Conservation (phyloP, 768 basidiomycete species). For the Mycena vulgaris region DNA sequence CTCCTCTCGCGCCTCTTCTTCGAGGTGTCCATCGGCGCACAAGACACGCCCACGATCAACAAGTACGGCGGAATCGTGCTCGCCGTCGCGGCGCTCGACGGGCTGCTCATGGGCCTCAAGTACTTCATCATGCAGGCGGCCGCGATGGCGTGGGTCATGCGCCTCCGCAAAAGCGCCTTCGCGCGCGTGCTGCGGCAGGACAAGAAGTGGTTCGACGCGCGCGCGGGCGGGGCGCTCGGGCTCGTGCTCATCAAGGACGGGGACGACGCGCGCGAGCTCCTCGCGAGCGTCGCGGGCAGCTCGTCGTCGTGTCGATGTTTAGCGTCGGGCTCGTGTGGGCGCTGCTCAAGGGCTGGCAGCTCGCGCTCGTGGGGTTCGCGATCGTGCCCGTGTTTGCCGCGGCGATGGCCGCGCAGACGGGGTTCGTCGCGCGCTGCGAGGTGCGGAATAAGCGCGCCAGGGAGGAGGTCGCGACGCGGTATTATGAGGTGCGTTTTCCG, state of each 20-base stretch:
- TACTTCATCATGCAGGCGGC: slow-evolving; percentile 85
- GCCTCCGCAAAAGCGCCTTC: slow-evolving; percentile 72
- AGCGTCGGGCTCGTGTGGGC: slow-evolving; percentile 92
- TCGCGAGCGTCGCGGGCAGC: slow-evolving; percentile 81
- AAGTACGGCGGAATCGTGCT: slow-evolving; percentile 82
- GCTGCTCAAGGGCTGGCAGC: slow-evolving; percentile 88
- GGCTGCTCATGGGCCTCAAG: slow-evolving; percentile 80
- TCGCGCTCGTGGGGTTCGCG: slow-evolving; percentile 91
- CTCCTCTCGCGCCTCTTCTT: slow-evolving; percentile 87
- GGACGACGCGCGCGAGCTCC: slow-evolving; percentile 87
- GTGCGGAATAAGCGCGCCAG: slow-evolving; percentile 86
- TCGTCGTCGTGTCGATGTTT: slow-evolving; percentile 88
- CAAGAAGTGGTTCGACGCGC: slow-evolving; percentile 88
- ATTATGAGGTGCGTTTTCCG: slow-evolving; percentile 80
- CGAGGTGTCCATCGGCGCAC: slow-evolving; percentile 80
- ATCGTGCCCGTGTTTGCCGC: slow-evolving; percentile 88
- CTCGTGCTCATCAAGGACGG: slow-evolving; percentile 90
- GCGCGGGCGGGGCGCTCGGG: slow-evolving; percentile 72
- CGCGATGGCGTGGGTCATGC: slow-evolving; percentile 82
- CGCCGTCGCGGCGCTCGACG: slow-evolving; percentile 81
- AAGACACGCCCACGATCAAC: slow-evolving; percentile 74
- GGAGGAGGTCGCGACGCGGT: slow-evolving; percentile 87
- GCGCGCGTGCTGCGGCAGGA: slow-evolving; percentile 81
- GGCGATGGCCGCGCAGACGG: slow-evolving; percentile 81
- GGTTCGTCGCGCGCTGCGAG: slow-evolving; percentile 81